Conservation (phyloP, 1,284 basidiomycete species). For the Papiliotrema nemorosa region DNA sequence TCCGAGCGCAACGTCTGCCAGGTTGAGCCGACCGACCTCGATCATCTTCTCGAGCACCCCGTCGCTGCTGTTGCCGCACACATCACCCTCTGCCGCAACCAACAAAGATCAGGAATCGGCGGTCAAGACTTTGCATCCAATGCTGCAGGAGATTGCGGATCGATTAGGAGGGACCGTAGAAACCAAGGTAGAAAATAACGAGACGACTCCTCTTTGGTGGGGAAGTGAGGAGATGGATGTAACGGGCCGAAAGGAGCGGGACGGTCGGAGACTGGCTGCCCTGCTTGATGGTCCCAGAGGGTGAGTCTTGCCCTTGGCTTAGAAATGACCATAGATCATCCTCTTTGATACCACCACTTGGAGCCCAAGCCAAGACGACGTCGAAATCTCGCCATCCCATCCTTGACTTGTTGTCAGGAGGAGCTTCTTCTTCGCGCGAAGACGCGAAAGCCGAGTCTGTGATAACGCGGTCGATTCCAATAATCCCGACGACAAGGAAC, state of each 20-base stretch:
- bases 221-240: slow-evolving; percentile 37
- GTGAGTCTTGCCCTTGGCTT: slow-evolving; percentile 7
- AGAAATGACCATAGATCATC: slow-evolving; percentile 6
- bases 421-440: not conserved
- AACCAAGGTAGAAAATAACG: slow-evolving; percentile 14
- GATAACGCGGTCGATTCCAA: slow-evolving; percentile 56
- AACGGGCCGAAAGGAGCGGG: slow-evolving; percentile 21
- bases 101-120: slow-evolving; percentile 1
- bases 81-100: slow-evolving; percentile 2
- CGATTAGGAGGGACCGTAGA: slow-evolving; percentile 10
- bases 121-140: slow-evolving; percentile 17
- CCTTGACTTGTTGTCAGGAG: not conserved
- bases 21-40: slow-evolving; percentile 57
- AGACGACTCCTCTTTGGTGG: slow-evolving; percentile 29
- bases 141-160: slow-evolving; percentile 19
- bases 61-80: slow-evolving; percentile 56
- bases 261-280: slow-evolving; percentile 21
- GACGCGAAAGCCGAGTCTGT: slow-evolving; percentile 10
- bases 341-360: slow-evolving; percentile 2
- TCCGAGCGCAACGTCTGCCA: slow-evolving; percentile 2
- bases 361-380: not conserved
- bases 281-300: slow-evolving; percentile 8
- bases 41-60: slow-evolving; percentile 81
- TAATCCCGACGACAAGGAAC: slow-evolving; percentile 65
- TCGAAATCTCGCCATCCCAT: not conserved